A percentile compares a stretch with the other conserved stretches of the same genome.
phyloP scores from a whole-genome alignment of 1,284 basidiomycete species.

The Naganishia liquefaciens region DNA sequence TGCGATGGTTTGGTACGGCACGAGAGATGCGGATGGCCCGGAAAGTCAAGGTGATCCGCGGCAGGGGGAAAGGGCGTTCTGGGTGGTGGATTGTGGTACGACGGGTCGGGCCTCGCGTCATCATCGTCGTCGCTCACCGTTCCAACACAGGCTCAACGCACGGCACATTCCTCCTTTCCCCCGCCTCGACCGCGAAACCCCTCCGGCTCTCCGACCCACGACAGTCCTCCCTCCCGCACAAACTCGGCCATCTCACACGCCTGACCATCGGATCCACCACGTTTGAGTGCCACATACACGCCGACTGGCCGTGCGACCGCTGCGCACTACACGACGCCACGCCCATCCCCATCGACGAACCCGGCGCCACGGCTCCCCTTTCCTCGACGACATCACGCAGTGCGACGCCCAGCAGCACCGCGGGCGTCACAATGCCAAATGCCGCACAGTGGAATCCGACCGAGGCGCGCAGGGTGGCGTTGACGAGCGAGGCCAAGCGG shows the following conservation, averaged over 20 bases:
- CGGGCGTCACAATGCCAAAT: neutral
- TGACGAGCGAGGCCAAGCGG: neutral
- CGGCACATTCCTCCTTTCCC: slow-evolving; percentile 46
- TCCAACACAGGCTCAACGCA: slow-evolving; percentile 46
- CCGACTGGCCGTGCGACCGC: slow-evolving; percentile 49
- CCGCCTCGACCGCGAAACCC: slow-evolving; percentile 11
- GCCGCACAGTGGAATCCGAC: neutral
- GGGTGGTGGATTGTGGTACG: slow-evolving; percentile 50
- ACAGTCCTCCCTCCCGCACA: slow-evolving; percentile 41
- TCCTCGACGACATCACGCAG: too few relatives aligned
- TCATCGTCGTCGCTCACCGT: neutral
- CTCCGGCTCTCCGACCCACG: slow-evolving; percentile 44
- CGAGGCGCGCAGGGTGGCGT: slow-evolving; percentile 5
- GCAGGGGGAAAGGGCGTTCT: slow-evolving; percentile 42
- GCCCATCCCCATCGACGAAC: slow-evolving; percentile 1
- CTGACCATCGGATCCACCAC: slow-evolving; percentile 47
- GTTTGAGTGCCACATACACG: slow-evolving; percentile 47
- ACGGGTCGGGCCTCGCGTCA: neutral
- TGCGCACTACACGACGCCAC: slow-evolving; percentile 36
- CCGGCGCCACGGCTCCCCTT: too few relatives aligned
- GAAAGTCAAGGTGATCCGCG: slow-evolving; percentile 18
- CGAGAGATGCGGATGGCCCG: slow-evolving; percentile 25
- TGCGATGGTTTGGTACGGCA: slow-evolving; percentile 46
- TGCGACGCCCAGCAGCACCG: too few relatives aligned
- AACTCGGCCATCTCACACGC: slow-evolving; percentile 40